Evolutionary conservation across 352 stramenopile species (phyloP).

Genomic region (Aphanomyces cochlioides): DNA sequence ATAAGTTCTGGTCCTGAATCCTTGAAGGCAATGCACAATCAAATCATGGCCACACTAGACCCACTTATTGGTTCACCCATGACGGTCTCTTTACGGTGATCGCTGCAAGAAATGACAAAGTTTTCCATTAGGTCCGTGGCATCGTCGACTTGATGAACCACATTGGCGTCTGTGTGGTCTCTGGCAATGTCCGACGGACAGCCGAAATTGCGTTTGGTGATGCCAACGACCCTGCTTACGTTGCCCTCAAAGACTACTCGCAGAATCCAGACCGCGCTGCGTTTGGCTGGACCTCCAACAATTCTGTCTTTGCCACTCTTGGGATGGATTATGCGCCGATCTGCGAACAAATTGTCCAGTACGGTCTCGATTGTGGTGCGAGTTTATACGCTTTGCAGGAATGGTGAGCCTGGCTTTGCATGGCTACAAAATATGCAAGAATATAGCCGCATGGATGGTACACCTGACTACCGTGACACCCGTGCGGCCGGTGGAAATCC

Average conservation of each 20-base stretch:
- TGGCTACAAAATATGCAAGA: conserved; percentile 93
- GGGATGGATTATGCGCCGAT: conserved; percentile 91
- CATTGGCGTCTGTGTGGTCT: conserved; percentile 87
- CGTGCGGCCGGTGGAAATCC: conserved; percentile 87
- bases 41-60: conserved; percentile 57
- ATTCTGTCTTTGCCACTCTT: conserved; percentile 89
- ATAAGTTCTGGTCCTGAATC: conserved; percentile 79
- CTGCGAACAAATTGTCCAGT: conserved; percentile 66
- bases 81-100: conserved; percentile 28
- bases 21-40: conserved; percentile 66
- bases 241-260: conserved; percentile 90
- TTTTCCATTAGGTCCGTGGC: conserved; percentile 36
- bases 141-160: conserved; percentile 95
- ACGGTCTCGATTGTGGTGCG: not conserved
- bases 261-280: conserved; percentile 83
- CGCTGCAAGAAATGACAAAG: not conserved
- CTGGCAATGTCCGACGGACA: conserved; percentile 89
- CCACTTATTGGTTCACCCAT: conserved; percentile 49
- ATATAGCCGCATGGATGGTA: conserved; percentile 87
- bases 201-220: conserved; percentile 93
- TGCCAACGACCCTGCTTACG: conserved; percentile 78
- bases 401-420: conserved; percentile 91
- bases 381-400: conserved; percentile 35
- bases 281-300: conserved; percentile 93
- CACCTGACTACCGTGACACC: conserved; percentile 73